A percentile compares a stretch with the other conserved stretches of the same genome.
Evolutionary conservation across 78 protist genomes (phyloP).

Genomic region (Corallochytrium limacisporum): DNA sequence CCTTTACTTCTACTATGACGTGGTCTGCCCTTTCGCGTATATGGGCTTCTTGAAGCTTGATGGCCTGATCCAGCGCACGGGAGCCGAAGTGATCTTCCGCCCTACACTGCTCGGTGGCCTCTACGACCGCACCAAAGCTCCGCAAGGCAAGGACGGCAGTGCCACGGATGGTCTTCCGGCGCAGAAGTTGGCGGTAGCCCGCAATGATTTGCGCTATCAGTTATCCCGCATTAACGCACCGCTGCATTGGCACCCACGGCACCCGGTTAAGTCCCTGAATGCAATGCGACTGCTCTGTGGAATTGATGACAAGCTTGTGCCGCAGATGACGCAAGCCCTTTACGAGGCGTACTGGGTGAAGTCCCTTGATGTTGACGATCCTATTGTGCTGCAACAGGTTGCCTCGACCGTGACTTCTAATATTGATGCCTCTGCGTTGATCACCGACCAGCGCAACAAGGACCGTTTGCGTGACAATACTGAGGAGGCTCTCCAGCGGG

Average conservation of each 20-base stretch:
- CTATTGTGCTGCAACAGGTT: neutral
- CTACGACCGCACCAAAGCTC: slow-evolving; percentile 6
- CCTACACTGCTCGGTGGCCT: neutral
- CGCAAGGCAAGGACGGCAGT: slow-evolving; percentile 9
- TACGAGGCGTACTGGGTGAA: neutral
- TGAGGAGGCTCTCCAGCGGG: neutral
- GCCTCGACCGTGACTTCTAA: too few relatives aligned
- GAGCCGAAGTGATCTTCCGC: neutral
- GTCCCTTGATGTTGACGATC: neutral
- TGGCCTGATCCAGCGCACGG: neutral
- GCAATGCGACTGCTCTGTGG: neutral
- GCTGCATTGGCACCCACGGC: neutral
- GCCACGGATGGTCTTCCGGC: slow-evolving; percentile 13
- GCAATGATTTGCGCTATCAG: neutral
- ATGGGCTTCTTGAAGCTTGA: neutral
- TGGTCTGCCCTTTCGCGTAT: slow-evolving; percentile 11
- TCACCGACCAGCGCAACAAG: neutral
- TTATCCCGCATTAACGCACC: neutral
- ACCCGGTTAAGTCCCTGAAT: neutral
- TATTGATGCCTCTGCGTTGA: neutral
- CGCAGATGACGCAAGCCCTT: neutral
- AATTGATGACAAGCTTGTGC: neutral
- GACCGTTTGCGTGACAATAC: neutral
- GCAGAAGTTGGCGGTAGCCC: neutral
- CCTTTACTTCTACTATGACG: neutral